Base-by-base conservation (phyloP, 2,329 filamentous ascomycete species). In the Arthroderma sp. region DNA sequence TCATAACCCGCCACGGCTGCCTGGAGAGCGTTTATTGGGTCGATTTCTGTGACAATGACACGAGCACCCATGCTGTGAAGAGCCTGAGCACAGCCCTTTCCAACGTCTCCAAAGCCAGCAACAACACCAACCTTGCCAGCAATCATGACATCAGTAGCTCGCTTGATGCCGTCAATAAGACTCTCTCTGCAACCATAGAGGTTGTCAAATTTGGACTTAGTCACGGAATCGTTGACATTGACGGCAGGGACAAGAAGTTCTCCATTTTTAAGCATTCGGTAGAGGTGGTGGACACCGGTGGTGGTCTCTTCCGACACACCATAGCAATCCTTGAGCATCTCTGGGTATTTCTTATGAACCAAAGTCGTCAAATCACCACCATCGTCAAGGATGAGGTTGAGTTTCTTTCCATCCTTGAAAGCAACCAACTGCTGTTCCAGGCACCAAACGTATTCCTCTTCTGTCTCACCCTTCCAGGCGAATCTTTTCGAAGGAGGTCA, bases 201-300 rank as follows among this genome's bases (percentile, higher is more conserved):
- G 82, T 98, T 98, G 80, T 96, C 91, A 69, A 98, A 98, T 80
- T 98, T 98, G 73, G 87, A 94, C 83, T 96, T 98, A 71, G 91
- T 98, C 66, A 98, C 89, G 49, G 84, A 88, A 81, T 98, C 89
- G 76, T 98, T 96, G 78, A 98, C 89, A 72, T 98, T 98, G 81
- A 96, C 86, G 70, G 89, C 78, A 57, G 91, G 91, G 56, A 94
- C 85, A 52, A 94, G 82, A 54, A 96, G 86, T 69, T 80, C 77
- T 67, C 78, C 78, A 58, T 85, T 81, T 79, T 91, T 95, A 68
- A 96, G 74, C 88, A 95, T 95, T 66, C 81, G 80, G 84, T 96
- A 98, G 51, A 98, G 79, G 77, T 96, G 89, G 83, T 96, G 91
- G 62, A 98, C 89, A 78, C 89, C 89, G 44, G 89, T 98, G 70